Evolutionary conservation across 2,329 filamentous ascomycete species (phyloP).

Genomic region (Aspergillus texensis): DNA sequence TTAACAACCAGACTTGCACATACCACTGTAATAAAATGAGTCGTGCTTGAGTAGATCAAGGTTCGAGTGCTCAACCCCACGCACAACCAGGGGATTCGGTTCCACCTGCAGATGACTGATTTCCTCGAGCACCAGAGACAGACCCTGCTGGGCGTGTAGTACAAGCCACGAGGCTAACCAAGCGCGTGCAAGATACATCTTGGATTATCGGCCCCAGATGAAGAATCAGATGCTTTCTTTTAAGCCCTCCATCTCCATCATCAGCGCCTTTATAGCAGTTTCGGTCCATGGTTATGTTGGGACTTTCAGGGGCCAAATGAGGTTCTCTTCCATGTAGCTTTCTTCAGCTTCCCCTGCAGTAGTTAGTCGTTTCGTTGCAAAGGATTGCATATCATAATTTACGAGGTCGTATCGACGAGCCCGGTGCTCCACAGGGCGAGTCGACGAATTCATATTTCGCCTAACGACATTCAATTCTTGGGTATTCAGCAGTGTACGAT

Average conservation of each 20-base stretch:
- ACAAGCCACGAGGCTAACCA: neutral
- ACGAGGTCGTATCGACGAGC: neutral
- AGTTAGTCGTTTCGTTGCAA: neutral
- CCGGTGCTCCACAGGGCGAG: too few relatives aligned
- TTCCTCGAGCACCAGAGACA: neutral
- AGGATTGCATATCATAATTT: neutral
- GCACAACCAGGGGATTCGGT: neutral
- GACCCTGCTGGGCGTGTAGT: neutral
- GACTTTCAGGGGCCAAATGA: neutral
- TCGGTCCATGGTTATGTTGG: neutral
- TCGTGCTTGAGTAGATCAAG: neutral
- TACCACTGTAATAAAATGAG: neutral
- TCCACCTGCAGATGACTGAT: neutral
- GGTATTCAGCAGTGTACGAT: too few relatives aligned
- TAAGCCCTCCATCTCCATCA: neutral
- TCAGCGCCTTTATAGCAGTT: neutral
- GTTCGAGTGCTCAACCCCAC: neutral
- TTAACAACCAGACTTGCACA: neutral
- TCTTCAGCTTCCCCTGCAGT: neutral
- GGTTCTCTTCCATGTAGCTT: neutral
- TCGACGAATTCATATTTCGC: too few relatives aligned
- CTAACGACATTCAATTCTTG: too few relatives aligned
- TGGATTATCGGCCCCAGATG: neutral
- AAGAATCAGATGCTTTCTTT: neutral
- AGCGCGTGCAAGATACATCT: neutral